Base-by-base conservation (phyloP, 2,329 filamentous ascomycete species). In the Verticillium zaregamsianum region DNA sequence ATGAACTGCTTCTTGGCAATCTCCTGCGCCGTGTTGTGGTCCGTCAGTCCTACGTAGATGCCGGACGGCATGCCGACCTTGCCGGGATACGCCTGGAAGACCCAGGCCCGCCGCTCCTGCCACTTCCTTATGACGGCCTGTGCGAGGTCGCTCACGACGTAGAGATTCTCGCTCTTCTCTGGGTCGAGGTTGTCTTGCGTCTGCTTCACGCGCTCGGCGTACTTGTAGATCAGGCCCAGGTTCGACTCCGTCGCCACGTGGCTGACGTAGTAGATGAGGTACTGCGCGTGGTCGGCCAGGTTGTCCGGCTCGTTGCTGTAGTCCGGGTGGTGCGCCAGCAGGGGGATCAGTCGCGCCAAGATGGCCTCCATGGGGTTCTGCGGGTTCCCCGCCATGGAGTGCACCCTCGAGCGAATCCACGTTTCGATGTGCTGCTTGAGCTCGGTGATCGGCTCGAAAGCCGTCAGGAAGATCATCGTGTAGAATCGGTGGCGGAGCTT, bases 291-390 rank as follows among this genome's bases (percentile, higher is more conserved):
- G 71, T 97, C 92, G 55, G 88, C 81, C 57, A 97, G 78, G 57
- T 93, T 89, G 15, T 86, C 83, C 2, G 87, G 76, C 6, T 86
- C 83, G 2, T 82, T 73, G 64, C 85, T 87, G 67, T 94, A 97
- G 73, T 99, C 95, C 1, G 93, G 93, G 73, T 99, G 95, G 72
- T 98, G 94, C 5, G 94, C 93, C 54, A 99, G 83, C 54, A 99
- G 79, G 57, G 93, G 95, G 59, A 99, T 81, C 37, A 98, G 83
- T 9, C 95, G 87, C 31, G 91, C 87, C 72, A 98, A 90, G 14
- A 90, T 84, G 25, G 88, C 85, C 75, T 98, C 94, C 79, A 99
- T 86, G 8, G 90, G 82, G 11, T 82, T 86, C 60, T 86, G 82
- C 68, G 83, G 86, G 66, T 73, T 80, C 35, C 82, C 80, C 61